Percentiles rank a stretch among this genome's conserved stretches.
Conservation (phyloP, 257 asterid species). For the Nicotiana undulata region DNA sequence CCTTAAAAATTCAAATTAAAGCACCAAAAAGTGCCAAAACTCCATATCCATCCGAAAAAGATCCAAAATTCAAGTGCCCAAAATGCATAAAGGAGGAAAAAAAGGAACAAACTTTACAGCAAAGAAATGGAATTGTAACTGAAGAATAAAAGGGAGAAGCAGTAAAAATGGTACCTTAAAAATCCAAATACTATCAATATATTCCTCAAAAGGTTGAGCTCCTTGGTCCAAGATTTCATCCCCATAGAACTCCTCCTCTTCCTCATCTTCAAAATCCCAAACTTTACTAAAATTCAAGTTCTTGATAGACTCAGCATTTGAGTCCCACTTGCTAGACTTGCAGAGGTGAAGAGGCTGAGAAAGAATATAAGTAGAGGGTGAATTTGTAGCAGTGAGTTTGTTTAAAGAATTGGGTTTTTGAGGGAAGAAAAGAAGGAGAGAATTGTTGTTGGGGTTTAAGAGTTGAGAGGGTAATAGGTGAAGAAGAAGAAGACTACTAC, state of each 20-base stretch:
- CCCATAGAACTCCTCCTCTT: slow-evolving; percentile 21
- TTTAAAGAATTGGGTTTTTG: neutral
- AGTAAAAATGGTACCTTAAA: slow-evolving; percentile 40
- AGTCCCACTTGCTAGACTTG: slow-evolving; percentile 48
- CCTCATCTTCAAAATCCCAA: slow-evolving; percentile 6
- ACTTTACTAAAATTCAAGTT: slow-evolving; percentile 8
- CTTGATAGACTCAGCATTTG: slow-evolving; percentile 52
- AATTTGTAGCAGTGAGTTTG: neutral
- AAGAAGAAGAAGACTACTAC: slow-evolving; percentile 18
- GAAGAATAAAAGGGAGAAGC: neutral
- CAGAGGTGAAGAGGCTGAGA: slow-evolving; percentile 20
- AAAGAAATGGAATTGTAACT: neutral
- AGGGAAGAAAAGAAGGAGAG: slow-evolving; percentile 3
- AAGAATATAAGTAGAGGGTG: slow-evolving; percentile 13
- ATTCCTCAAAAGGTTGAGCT: slow-evolving; percentile 49
- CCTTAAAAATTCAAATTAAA: neutral
- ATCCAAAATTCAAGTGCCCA: neutral
- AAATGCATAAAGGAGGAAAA: neutral
- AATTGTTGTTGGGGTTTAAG: neutral
- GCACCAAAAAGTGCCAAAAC: neutral
- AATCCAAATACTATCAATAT: slow-evolving; percentile 76
- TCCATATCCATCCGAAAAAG: neutral
- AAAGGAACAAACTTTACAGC: neutral
- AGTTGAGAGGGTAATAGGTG: neutral
- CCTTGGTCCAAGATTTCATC: slow-evolving; percentile 33